A percentile compares a stretch with the other conserved stretches of the same genome.
Evolutionary conservation across 2,329 filamentous ascomycete genomes (phyloP).

Genomic region (Diaporthe citrichinensis): DNA sequence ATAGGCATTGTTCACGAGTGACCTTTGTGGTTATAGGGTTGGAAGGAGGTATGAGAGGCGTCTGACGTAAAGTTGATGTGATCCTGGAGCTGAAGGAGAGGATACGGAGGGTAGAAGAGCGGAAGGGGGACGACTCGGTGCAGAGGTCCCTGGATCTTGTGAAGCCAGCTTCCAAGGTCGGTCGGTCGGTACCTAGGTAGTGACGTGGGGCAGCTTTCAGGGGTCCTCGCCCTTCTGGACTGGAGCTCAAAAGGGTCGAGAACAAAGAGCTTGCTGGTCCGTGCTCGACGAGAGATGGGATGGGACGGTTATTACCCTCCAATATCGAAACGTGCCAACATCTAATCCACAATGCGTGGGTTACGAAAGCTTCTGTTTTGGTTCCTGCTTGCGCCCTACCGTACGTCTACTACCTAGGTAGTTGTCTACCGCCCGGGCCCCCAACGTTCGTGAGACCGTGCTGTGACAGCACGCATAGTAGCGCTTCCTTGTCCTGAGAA

Average conservation of each 20-base stretch:
- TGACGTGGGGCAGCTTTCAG: constrained; percentile 35
- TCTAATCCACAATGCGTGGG: not conserved
- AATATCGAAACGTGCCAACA: constrained; percentile 6
- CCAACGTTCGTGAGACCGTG: not conserved
- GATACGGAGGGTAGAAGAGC: constrained; percentile 5
- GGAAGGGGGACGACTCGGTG: constrained; percentile 1
- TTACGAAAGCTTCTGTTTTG: not conserved
- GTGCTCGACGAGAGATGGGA: constrained; percentile 9
- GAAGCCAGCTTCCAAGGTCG: constrained; percentile 34
- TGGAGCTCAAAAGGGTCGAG: constrained; percentile 19
- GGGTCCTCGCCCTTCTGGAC: constrained; percentile 9
- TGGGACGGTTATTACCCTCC: not conserved
- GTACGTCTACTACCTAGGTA: not conserved
- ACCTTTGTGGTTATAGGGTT: not conserved
- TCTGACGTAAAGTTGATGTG: not conserved
- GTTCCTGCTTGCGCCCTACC: not conserved
- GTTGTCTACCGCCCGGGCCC: not conserved
- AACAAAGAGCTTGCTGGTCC: constrained; percentile 32
- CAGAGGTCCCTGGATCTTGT: constrained; percentile 28
- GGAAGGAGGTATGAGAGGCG: not conserved
- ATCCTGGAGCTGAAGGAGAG: constrained; percentile 12
- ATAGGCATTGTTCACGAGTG: constrained; percentile 41
- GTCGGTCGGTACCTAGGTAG: no score
- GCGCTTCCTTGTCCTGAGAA: not conserved
- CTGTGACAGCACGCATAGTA: constrained; percentile 17